Percentiles rank a stretch among this genome's conserved stretches.
phyloP scores from a whole-genome alignment of 768 basidiomycete species.

The Inosperma sp. region DNA sequence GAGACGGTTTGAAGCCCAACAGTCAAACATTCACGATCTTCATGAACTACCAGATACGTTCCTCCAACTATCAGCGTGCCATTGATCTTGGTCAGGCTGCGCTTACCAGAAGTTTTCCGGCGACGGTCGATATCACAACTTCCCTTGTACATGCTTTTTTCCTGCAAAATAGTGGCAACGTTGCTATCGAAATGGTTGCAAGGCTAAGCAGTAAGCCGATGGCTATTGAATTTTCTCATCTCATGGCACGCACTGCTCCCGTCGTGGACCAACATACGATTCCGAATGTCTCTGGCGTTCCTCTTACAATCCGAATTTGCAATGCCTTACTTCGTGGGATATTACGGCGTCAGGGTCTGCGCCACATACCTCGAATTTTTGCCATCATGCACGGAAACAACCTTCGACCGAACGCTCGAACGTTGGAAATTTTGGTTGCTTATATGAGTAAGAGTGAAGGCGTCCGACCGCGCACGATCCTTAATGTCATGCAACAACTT shows the following conservation, averaged over 20 bases:
- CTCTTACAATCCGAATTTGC: constrained; percentile 46
- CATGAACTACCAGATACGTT: constrained; percentile 49
- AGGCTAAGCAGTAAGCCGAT: constrained; percentile 37
- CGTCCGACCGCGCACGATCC: constrained; percentile 42
- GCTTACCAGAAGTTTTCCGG: constrained; percentile 36
- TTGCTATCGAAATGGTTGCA: constrained; percentile 51
- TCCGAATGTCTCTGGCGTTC: constrained; percentile 25
- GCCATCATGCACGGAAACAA: constrained; percentile 50
- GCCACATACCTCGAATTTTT: constrained; percentile 43
- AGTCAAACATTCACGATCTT: constrained; percentile 59
- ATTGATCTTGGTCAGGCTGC: constrained; percentile 46
- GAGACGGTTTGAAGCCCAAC: constrained; percentile 38
- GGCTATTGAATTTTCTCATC: constrained; percentile 26
- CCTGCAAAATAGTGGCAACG: constrained; percentile 38
- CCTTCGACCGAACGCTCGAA: constrained; percentile 50
- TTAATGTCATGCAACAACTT: constrained; percentile 44
- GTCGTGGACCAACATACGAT: not conserved
- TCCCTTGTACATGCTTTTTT: constrained; percentile 59
- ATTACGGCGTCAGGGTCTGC: constrained; percentile 46
- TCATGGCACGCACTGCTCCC: constrained; percentile 10
- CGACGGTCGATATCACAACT: constrained; percentile 44
- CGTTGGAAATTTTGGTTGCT: constrained; percentile 51
- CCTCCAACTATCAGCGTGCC: constrained; percentile 42
- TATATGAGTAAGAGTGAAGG: constrained; percentile 44
- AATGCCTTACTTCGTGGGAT: constrained; percentile 57